These are phyloP conservation scores for Jatropha curcas DNA, from an alignment of 345 rosid species.

Conservation along the genomic window DNA sequence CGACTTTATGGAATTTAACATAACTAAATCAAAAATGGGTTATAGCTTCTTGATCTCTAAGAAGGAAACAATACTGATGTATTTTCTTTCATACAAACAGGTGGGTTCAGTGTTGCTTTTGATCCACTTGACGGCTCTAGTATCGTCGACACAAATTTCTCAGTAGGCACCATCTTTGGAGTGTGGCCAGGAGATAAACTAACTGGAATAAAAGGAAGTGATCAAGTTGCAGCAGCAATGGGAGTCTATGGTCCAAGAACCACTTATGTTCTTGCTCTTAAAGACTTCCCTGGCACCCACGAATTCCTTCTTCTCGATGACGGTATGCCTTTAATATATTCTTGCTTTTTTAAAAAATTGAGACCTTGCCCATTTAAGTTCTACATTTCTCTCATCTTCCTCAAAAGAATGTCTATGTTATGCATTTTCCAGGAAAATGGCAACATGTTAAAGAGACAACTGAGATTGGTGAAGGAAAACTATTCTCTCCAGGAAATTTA, in stretches of 20 bases:
- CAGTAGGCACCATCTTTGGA: constrained; percentile 92
- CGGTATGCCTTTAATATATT: constrained; percentile 51
- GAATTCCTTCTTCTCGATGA: constrained; percentile 99
- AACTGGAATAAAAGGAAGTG: constrained; percentile 74
- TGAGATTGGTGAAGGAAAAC: constrained; percentile 82
- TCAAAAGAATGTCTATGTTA: constrained; percentile 10
- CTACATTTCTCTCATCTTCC: no score
- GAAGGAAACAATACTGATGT: constrained; percentile 7
- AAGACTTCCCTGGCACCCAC: constrained; percentile 86
- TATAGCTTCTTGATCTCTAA: neutral
- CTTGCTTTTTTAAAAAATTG: neutral
- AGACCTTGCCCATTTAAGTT: no score
- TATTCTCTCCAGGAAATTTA: constrained; percentile 96
- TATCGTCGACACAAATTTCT: constrained; percentile 81
- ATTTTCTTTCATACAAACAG: constrained; percentile 31
- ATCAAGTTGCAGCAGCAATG: constrained; percentile 96
- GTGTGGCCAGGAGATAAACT: constrained; percentile 98
- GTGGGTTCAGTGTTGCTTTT: constrained; percentile 91
- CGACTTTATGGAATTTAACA: no score
- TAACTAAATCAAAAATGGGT: neutral
- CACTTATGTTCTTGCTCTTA: constrained; percentile 84
- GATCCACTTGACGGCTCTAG: constrained; percentile 92
- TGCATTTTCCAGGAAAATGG: constrained; percentile 74
- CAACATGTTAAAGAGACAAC: constrained; percentile 91
- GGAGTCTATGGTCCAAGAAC: constrained; percentile 91